Conservation (phyloP, 768 basidiomycete genomes). For the Tephrocybe sp. region DNA sequence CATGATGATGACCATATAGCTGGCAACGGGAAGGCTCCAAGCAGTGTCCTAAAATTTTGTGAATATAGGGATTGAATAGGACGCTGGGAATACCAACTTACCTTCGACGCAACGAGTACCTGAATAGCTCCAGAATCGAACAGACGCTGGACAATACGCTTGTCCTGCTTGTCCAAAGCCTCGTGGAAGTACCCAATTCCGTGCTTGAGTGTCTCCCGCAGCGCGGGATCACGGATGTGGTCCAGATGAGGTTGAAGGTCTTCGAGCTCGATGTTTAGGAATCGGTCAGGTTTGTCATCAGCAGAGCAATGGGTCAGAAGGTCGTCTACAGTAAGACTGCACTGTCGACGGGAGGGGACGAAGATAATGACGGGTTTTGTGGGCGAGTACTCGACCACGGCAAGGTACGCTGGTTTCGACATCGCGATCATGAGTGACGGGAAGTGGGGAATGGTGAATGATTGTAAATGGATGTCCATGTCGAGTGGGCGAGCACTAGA, state of each 20-base stretch:
- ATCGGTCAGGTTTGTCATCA: conserved; percentile 80
- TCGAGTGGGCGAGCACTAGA: conserved; percentile 90
- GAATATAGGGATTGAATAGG: background rate
- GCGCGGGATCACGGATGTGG: conserved; percentile 70
- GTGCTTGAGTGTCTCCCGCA: conserved; percentile 81
- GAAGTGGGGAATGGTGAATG: conserved; percentile 96
- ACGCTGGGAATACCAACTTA: conserved; percentile 23
- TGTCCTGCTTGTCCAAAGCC: conserved; percentile 89
- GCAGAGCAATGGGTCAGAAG: conserved; percentile 85
- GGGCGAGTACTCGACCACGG: conserved; percentile 84
- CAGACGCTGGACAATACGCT: conserved; percentile 87
- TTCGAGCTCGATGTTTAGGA: conserved; percentile 83
- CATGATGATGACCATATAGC: conserved; percentile 99
- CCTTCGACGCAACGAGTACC: conserved; percentile 91
- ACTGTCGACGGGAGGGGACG: conserved; percentile 91
- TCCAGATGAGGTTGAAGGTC: conserved; percentile 90
- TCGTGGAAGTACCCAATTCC: conserved; percentile 97
- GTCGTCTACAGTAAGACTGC: conserved; percentile 91
- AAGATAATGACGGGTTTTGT: conserved; percentile 89
- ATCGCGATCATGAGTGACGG: conserved; percentile 98
- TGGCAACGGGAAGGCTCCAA: conserved; percentile 91
- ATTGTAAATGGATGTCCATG: conserved; percentile 96
- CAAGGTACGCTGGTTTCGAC: conserved; percentile 97
- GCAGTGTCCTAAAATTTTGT: conserved; percentile 71
- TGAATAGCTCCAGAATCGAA: conserved; percentile 96